A percentile compares a stretch with the other conserved stretches of the same genome.
Conservation (phyloP, 2,329 filamentous ascomycete genomes). For the Ophiostoma quercus region DNA sequence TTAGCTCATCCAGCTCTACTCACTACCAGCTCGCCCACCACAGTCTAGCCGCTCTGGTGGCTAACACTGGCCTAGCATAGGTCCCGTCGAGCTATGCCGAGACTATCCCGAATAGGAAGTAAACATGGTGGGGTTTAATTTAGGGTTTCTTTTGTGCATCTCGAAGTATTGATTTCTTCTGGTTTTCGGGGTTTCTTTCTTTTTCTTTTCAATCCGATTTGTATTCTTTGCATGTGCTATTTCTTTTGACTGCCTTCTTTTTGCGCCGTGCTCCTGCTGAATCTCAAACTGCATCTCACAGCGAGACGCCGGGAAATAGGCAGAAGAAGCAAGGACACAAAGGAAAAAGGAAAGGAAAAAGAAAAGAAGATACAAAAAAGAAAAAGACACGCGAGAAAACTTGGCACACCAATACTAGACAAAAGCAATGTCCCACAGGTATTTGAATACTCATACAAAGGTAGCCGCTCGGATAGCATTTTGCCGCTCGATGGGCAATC, state of each 20-base stretch:
- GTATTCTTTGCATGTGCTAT: too few relatives aligned
- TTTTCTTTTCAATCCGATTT: too few relatives aligned
- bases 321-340: not conserved
- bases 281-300: not conserved
- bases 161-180: not conserved
- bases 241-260: too few relatives aligned
- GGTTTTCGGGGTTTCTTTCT: not conserved
- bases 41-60: not conserved
- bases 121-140: not conserved
- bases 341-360: not conserved
- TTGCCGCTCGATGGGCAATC: not conserved
- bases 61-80: not conserved
- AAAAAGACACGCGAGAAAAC: not conserved
- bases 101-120: conserved; percentile 4
- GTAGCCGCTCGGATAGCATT: not conserved
- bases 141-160: not conserved
- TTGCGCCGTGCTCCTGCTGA: too few relatives aligned
- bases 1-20: not conserved
- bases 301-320: not conserved
- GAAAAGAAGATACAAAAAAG: not conserved
- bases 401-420: not conserved
- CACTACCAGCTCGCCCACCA: too few relatives aligned
- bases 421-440: not conserved
- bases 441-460: not conserved
- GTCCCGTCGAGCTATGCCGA: conserved; percentile 4